A percentile compares a stretch with the other conserved stretches of the same genome.
phyloP scores from a whole-genome alignment of 2,329 filamentous ascomycete genomes.

The Metarhizium sp. region DNA sequence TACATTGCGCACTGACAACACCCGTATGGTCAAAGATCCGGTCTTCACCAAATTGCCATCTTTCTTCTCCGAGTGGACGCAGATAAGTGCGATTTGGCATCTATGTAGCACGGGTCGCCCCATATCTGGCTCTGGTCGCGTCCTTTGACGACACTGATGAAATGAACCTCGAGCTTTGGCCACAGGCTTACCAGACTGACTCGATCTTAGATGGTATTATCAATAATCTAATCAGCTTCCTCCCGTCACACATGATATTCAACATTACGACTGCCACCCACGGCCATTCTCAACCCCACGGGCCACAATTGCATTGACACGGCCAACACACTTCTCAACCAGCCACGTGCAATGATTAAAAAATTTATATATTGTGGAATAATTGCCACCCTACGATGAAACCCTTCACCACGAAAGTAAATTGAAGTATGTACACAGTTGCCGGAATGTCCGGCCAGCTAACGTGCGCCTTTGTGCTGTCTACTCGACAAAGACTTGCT shows the following conservation, averaged over 20 bases:
- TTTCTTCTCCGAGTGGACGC: not conserved
- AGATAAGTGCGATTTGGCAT: not conserved
- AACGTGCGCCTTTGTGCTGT: not conserved
- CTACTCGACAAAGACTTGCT: conserved; percentile 39
- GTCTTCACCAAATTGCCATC: too few relatives aligned
- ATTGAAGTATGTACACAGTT: not conserved
- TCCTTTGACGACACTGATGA: too few relatives aligned
- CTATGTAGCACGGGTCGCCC: not conserved
- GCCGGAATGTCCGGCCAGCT: not conserved
- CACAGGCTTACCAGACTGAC: not conserved
- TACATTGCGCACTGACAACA: too few relatives aligned
- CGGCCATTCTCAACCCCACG: too few relatives aligned
- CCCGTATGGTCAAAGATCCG: too few relatives aligned
- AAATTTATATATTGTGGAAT: not conserved
- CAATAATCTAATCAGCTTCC: not conserved
- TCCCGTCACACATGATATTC: too few relatives aligned
- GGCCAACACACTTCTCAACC: not conserved
- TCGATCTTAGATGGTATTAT: not conserved
- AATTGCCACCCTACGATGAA: not conserved
- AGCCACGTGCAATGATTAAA: not conserved
- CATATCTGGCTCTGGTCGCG: too few relatives aligned
- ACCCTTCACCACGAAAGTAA: not conserved
- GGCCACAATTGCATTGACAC: not conserved
- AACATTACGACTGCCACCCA: too few relatives aligned
- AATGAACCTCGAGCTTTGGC: too few relatives aligned